Percentiles rank a stretch among this genome's conserved stretches.
Conservation (phyloP, 352 stramenopile species). For the Thalassiosira livingstoniorum region DNA sequence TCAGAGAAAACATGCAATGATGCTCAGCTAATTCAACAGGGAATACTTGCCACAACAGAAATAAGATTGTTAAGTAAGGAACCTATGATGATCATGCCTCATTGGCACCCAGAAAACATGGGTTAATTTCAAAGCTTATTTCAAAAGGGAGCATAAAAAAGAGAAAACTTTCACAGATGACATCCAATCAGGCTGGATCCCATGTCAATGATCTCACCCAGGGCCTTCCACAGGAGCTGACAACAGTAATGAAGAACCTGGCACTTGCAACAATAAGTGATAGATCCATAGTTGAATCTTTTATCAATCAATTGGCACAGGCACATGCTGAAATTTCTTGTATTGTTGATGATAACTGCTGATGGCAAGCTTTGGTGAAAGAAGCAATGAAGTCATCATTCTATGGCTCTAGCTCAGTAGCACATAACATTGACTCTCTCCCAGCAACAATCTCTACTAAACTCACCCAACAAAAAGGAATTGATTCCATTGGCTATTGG, state of each 20-base stretch:
- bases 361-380: neutral
- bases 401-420: neutral
- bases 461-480: neutral
- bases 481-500: conserved; percentile 20
- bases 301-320: neutral
- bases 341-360: neutral
- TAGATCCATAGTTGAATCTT: neutral
- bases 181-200: neutral
- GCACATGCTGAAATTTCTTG: neutral
- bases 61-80: neutral
- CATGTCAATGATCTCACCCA: neutral
- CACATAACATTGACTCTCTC: neutral
- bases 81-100: neutral
- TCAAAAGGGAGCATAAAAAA: neutral
- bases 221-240: neutral
- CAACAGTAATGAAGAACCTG: neutral
- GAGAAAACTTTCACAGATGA: neutral
- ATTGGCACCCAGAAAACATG: too few species aligned
- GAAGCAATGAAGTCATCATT: too few species aligned
- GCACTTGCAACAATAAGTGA: neutral
- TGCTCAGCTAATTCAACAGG: neutral
- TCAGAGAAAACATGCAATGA: neutral
- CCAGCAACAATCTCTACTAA: neutral
- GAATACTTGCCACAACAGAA: neutral
- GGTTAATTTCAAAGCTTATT: neutral